Percentiles rank a stretch among this genome's conserved stretches.
These are phyloP conservation scores for Scutellaria barbata DNA, from an alignment of 257 asterid genomes.

Conservation along the genomic window DNA sequence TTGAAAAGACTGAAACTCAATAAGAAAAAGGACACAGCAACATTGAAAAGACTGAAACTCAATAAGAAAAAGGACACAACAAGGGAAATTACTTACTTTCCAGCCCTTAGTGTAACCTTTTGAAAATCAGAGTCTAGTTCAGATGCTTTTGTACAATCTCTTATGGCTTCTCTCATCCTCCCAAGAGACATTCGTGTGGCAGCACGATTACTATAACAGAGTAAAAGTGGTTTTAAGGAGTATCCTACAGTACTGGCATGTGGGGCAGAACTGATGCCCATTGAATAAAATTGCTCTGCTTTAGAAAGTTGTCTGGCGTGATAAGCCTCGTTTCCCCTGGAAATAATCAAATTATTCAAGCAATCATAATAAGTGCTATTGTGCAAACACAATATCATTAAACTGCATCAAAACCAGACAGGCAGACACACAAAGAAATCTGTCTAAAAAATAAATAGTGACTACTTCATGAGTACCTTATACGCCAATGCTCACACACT, in stretches of 20 bases:
- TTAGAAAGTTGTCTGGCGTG: constrained; percentile 63
- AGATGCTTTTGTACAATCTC: constrained; percentile 78
- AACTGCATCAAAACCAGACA: constrained; percentile 18
- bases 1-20: constrained; percentile 8
- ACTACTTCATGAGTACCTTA: constrained; percentile 52
- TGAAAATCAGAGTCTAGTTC: constrained; percentile 71
- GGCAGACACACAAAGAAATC: constrained; percentile 13
- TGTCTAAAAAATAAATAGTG: background rate
- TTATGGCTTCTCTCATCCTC: constrained; percentile 88
- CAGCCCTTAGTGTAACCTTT: constrained; percentile 81
- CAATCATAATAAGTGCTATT: constrained; percentile 28
- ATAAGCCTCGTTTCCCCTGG: constrained; percentile 94
- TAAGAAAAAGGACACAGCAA: constrained; percentile 22
- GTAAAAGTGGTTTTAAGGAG: constrained; percentile 57
- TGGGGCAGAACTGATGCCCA: constrained; percentile 65
- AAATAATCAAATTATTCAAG: constrained; percentile 28
- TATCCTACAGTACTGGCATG: constrained; percentile 41
- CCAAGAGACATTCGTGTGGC: constrained; percentile 91
- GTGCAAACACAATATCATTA: constrained; percentile 18
- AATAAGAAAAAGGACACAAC: constrained; percentile 21
- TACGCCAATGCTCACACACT: constrained; percentile 81
- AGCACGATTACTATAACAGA: constrained; percentile 98
- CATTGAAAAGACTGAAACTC: constrained; percentile 3
- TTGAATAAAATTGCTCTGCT: constrained; percentile 84
- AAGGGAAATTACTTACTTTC: constrained; percentile 62